Base-by-base conservation (phyloP, 208 protist genomes). In the Perkinsela sp. region DNA sequence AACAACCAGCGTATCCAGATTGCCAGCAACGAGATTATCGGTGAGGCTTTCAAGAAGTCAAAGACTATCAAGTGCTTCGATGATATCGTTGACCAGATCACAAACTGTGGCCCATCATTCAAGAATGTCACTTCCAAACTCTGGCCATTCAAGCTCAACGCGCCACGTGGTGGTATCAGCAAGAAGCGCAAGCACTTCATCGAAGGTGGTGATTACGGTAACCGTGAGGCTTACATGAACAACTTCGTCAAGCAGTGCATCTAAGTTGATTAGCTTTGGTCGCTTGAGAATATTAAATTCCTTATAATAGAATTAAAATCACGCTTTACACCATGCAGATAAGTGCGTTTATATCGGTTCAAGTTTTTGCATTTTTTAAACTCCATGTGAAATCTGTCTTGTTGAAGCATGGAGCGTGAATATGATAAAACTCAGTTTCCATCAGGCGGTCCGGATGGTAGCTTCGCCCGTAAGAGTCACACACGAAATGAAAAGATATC, bases 81-180 rank as follows among this genome's bases (percentile, higher is more conserved):
- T 85, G 97, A 99, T 74, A 70, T 99, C 29, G 91, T 99, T 76
- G 94, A 99, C 91, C 94, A 99, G 88, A 96, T 99, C 82, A 92
- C 88, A 91, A 99, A 96, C 72, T 85, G 84, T 72, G 97, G 97
- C 73, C 89, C 93, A 73, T 68, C 96, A 82, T 99, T 99, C 92
- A 95, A 92, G 76, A 76, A 93, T 72, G 96, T 92, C 57, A 95
- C 85, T 78, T 90, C 94, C 72, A 96, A 96, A 78, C 71, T 99
- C 57, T 98, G 95, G 94, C 96, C 96, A 72, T 99, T 98, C 91
- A 96, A 98, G 87, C 85, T 98, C 28, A 77, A 78, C 48, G 80
- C 83, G 30, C 94, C 97, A 57, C 77, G 83, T 31, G 95, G 95
- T 76, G 97, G 96, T 70, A 94, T 96, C 81, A 80, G 75, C 70